Conservation (phyloP, 495 filamentous ascomycete species). For the Aspergillus indologenus region DNA sequence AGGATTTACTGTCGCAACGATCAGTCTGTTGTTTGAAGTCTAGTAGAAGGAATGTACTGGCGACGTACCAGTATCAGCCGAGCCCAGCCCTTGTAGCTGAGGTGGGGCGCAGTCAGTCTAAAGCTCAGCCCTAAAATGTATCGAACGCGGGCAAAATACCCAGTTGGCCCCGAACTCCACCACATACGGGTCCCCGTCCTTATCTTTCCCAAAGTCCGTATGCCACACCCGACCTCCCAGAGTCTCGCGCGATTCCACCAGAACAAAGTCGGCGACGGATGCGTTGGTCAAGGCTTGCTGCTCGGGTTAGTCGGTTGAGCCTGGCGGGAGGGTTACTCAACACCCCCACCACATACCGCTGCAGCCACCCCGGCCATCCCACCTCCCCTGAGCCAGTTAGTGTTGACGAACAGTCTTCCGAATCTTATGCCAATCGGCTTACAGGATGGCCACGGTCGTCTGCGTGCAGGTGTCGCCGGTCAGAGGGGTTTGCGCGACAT, state of each 20-base stretch:
- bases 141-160: slow-evolving; percentile 32
- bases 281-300: slow-evolving; percentile 63
- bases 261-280: slow-evolving; percentile 65
- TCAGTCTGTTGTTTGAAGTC: too few species aligned
- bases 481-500: slow-evolving; percentile 7
- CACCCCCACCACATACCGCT: slow-evolving; percentile 44
- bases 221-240: slow-evolving; percentile 61
- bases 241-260: slow-evolving; percentile 63
- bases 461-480: slow-evolving; percentile 7
- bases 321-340: not conserved
- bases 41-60: too few species aligned
- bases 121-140: not conserved
- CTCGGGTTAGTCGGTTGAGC: slow-evolving; percentile 2
- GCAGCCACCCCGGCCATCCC: slow-evolving; percentile 67
- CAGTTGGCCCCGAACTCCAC: slow-evolving; percentile 72
- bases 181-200: slow-evolving; percentile 51
- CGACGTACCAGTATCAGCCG: not conserved
- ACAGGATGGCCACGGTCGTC: slow-evolving; percentile 23
- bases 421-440: slow-evolving; percentile 6
- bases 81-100: slow-evolving; percentile 62
- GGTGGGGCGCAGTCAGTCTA: not conserved
- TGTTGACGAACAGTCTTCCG: not conserved
- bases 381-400: slow-evolving; percentile 29
- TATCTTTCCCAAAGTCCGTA: slow-evolving; percentile 56
- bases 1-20: slow-evolving; percentile 52